Base-by-base conservation (phyloP, 2,329 filamentous ascomycete genomes). In the Penicillium sp. region DNA sequence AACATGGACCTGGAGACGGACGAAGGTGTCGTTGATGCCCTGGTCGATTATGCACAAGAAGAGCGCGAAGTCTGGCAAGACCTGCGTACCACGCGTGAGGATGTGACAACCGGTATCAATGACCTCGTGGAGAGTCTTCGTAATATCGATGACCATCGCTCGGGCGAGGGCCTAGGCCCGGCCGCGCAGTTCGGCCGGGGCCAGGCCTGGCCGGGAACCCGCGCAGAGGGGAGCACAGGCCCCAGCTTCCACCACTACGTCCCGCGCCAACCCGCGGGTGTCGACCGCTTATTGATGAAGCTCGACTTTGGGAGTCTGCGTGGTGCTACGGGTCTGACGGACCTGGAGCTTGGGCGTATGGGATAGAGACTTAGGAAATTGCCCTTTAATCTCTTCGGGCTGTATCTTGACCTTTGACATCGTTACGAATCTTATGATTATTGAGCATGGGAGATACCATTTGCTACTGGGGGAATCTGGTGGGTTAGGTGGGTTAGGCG, bases 261-360 rank as follows among this genome's bases (percentile, higher is more conserved):
- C 33, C 89, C 91, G 1, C 83, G 86, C 61, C 87, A 89, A 60
- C 85, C 91, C 3, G 91, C 91, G 0, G 90, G 92, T 1, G 86
- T 97, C 47, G 92, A 96, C 77, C 82, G 90, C 59, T 76, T 97
- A 71, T 75, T 97, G 71, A 96, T 96, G 91, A 96, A 96, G 79
- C 79, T 97, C 67, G 92, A 96, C 65, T 86, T 84, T 60, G 75
- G 58, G 68, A 73, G 57, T 60, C 71, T 67, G 27, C 62, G 65
- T 33, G 50, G 50, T n/a, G 54, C 60, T 68, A 62, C 60, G 40
- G 62, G 51, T 35, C 39, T 64, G 6, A 49, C 58, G n/a, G 59
- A 58, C 41, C 50, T 62, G 47, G 56, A 58, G 16, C 40, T 62
- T 55, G 57, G 27, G 37, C 16, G 19, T 19, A 33, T 35, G 36